These are phyloP conservation scores for Areca catechu DNA, from an alignment of 176 grass and related monocot genomes.

Conservation along the genomic window DNA sequence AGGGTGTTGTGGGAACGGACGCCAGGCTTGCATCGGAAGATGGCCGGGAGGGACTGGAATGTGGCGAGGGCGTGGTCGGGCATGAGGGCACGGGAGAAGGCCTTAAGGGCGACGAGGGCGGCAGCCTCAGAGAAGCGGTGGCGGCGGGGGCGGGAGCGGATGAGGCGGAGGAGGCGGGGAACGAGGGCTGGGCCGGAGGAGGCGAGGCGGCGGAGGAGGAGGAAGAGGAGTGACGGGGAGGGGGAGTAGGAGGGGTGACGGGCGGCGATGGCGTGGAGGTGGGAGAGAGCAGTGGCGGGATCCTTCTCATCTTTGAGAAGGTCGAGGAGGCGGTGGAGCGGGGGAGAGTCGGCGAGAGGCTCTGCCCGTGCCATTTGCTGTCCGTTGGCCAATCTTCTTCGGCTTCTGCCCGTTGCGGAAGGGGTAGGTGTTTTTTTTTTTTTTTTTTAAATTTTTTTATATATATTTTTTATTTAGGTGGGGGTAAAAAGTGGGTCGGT, in stretches of 20 bases:
- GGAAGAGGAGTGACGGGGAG: constrained; percentile 63
- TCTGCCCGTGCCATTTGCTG: too few species aligned
- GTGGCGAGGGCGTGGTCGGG: constrained; percentile 61
- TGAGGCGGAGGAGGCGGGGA: constrained; percentile 36
- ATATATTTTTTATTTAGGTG: too few species aligned
- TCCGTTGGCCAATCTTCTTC: too few species aligned
- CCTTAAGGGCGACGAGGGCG: constrained; percentile 56
- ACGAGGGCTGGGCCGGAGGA: constrained; percentile 18
- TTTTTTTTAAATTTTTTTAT: too few species aligned
- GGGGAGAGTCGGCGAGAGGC: constrained; percentile 14
- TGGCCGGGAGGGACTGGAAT: constrained; percentile 40
- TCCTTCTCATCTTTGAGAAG: constrained; percentile 47
- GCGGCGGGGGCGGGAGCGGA: constrained; percentile 31
- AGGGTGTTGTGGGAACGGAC: constrained; percentile 75
- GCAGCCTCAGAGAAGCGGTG: constrained; percentile 56
- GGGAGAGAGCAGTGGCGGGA: constrained; percentile 43
- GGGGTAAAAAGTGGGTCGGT: too few species aligned
- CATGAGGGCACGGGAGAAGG: constrained; percentile 72
- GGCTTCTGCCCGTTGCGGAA: too few species aligned
- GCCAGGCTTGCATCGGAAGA: constrained; percentile 70
- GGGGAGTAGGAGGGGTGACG: constrained; percentile 36
- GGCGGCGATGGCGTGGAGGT: constrained; percentile 42
- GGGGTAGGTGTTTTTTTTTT: too few species aligned
- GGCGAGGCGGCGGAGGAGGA: constrained; percentile 65
- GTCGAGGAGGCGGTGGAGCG: constrained; percentile 39